Base-by-base conservation (phyloP, 2,329 filamentous ascomycete species). In the Camillea tinctor region DNA sequence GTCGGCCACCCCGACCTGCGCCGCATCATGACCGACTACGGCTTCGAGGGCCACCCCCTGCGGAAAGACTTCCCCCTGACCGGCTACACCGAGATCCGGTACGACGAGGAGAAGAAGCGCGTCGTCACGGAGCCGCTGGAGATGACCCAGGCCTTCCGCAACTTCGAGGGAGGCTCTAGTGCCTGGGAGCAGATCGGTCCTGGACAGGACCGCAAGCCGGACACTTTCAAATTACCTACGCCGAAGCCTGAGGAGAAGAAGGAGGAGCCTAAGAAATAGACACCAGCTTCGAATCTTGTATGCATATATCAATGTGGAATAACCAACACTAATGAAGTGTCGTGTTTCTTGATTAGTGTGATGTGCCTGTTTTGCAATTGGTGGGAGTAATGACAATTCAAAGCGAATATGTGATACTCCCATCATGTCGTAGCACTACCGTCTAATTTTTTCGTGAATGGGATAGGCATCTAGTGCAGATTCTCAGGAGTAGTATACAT, bases 61-160 rank as follows among this genome's bases (percentile, higher is more conserved):
- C 87, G 96, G 74, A 99, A 99, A 82, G 95, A 99, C 75, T 99
- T 99, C 81, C 95, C 95, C 21, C 80, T 99, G 75, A 97, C 95
- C 2, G 95, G 95, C 53, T 99, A 99, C 82, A 99, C 95, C 36
- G 96, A 99, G 81, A 90, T 99, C 68, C 86, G 95, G 73, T 99
- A 96, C 74, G 95, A 99, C 69, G 95, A 99, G 80, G 96, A 99
- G 85, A 99, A 97, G 91, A 99, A 99, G 88, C 88, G 95, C 64
- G 97, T 99, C 74, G 94, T 99, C 62, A 94, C 96, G 30, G 96
- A 99, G 83, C 95, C 96, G 49, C 83, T 99, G 54, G 95, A 99
- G 82, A 85, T 99, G 78, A 98, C 95, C 15, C 95, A 99, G 79
- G 95, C 96, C 7, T 99, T 96, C 88, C 88, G 95, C 70, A 98